Conservation (phyloP, 371 early-diverging fungal genomes). For the Mucor lusitanicus region DNA sequence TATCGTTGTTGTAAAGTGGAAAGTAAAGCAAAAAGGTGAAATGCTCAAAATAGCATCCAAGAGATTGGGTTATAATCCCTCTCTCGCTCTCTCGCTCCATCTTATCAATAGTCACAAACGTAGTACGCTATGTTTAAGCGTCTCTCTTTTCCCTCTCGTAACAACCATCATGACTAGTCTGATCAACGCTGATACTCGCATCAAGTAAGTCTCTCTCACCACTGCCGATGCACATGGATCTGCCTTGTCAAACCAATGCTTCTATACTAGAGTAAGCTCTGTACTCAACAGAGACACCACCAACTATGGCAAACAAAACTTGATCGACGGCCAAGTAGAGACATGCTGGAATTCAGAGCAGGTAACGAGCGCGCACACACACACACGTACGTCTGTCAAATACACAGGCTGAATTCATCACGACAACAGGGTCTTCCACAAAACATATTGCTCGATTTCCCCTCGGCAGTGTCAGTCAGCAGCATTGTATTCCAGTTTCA, state of each 20-base stretch:
- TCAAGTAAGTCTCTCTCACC: conserved; percentile 53
- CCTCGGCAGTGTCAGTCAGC: conserved; percentile 46
- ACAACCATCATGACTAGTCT: conserved; percentile 41
- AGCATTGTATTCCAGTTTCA: conserved; percentile 77
- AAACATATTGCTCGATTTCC: conserved; percentile 77
- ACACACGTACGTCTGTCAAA: too few relatives aligned
- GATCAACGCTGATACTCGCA: conserved; percentile 54
- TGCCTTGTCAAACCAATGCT: background rate
- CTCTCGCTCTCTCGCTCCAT: background rate
- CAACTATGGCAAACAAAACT: conserved; percentile 79
- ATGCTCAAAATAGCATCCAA: background rate
- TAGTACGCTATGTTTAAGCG: background rate
- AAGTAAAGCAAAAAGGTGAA: conserved; percentile 1
- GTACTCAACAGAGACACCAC: conserved; percentile 80
- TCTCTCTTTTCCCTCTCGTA: background rate
- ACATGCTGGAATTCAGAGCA: conserved; percentile 97
- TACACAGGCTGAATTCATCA: background rate
- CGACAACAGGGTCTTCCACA: conserved; percentile 76
- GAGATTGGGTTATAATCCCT: background rate
- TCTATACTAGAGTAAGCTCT: conserved; percentile 78
- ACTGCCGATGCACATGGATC: background rate
- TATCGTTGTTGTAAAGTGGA: background rate
- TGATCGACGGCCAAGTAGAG: conserved; percentile 77
- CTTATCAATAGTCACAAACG: background rate
- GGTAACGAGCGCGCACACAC: conserved; percentile 45